Percentiles rank a stretch among this genome's conserved stretches.
Evolutionary conservation across 1,284 basidiomycete genomes (phyloP).

Genomic region (Moesziomyces globuligerus): DNA sequence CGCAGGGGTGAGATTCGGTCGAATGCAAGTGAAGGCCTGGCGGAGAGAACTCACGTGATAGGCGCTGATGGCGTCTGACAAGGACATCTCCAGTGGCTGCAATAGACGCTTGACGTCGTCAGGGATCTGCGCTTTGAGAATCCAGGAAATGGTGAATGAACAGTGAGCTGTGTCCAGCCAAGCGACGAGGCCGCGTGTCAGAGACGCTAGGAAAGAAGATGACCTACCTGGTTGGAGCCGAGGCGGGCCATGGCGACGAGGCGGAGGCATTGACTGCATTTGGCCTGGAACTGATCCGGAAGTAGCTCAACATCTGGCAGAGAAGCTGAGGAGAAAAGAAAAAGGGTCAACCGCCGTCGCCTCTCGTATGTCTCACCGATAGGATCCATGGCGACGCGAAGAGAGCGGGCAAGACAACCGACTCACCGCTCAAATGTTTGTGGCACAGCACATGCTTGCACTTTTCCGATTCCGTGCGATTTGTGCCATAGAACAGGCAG

Average conservation of each 20-base stretch:
- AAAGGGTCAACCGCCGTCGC: background rate
- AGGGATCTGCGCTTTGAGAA: constrained; percentile 7
- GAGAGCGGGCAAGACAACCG: no score
- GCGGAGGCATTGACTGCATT: constrained; percentile 9
- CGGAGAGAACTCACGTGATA: constrained; percentile 19
- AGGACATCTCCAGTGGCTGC: constrained; percentile 19
- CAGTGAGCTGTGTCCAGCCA: no score
- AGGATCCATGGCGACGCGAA: no score
- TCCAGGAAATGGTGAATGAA: background rate
- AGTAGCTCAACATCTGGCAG: background rate
- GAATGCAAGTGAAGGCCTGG: no score
- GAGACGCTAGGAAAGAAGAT: no score
- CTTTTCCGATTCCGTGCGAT: no score
- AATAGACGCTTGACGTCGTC: constrained; percentile 7
- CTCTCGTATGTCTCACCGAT: background rate
- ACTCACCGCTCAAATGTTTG: constrained; percentile 23
- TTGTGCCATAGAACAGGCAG: no score
- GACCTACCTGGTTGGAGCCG: constrained; percentile 9
- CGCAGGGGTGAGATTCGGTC: background rate
- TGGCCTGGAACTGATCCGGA: constrained; percentile 8
- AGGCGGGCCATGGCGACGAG: constrained; percentile 14
- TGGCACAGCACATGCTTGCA: constrained; percentile 40
- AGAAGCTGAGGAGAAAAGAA: background rate
- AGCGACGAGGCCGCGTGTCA: no score
- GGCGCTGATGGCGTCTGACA: constrained; percentile 3